phyloP scores from a whole-genome alignment of 163 green algal genomes.

The Chlorella variabilis region DNA sequence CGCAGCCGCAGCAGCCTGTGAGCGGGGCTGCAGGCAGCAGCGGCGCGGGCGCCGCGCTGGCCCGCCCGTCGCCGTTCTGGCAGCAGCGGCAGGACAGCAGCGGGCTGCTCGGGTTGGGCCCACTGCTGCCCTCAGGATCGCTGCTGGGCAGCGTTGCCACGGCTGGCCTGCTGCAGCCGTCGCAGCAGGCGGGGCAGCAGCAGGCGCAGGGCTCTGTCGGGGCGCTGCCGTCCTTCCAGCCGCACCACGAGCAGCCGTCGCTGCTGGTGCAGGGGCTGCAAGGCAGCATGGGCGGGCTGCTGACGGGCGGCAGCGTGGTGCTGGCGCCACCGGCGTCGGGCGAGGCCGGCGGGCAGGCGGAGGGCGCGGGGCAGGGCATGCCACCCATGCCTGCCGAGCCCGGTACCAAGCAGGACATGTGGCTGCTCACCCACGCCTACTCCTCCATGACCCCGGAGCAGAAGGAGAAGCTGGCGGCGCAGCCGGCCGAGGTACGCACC shows the following conservation, averaged over 20 bases:
- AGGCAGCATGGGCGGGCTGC: too few species aligned
- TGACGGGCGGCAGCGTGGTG: too few species aligned
- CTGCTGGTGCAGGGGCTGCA: not conserved
- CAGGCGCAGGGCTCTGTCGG: not conserved
- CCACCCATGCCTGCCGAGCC: not conserved
- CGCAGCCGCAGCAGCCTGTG: not conserved
- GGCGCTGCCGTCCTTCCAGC: not conserved
- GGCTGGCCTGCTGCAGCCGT: not conserved
- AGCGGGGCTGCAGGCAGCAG: not conserved
- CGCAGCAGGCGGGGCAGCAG: not conserved
- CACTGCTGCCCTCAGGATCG: too few species aligned
- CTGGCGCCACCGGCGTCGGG: too few species aligned
- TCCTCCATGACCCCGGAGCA: constrained; percentile 12
- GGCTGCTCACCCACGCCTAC: constrained; percentile 29
- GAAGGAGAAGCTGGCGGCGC: constrained; percentile 25
- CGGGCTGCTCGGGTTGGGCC: too few species aligned
- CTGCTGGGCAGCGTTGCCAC: not conserved
- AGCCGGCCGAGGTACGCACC: constrained; percentile 7
- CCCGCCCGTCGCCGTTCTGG: too few species aligned
- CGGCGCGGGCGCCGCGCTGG: too few species aligned
- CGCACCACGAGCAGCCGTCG: not conserved
- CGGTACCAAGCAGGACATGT: not conserved
- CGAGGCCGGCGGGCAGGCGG: not conserved
- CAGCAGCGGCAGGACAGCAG: not conserved
- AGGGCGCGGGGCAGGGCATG: too few species aligned